Evolutionary conservation across 73 alveolate genomes (phyloP).

Genomic region (Tetrahymena elliotti): DNA sequence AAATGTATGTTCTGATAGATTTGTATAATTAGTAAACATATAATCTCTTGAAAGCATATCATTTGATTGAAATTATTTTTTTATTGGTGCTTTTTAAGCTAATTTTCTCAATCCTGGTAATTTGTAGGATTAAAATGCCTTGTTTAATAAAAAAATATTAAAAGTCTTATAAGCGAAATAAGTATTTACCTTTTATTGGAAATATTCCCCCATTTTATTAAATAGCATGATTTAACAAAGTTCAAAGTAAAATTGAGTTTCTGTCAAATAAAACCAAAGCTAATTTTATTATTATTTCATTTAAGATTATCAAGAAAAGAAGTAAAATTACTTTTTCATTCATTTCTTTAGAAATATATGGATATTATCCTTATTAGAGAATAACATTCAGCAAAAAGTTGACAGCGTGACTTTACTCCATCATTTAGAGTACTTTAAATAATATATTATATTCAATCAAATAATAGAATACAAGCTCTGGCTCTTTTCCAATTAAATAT

Average conservation of each 20-base stretch:
- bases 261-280: background rate
- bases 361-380: background rate
- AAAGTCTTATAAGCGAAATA: background rate
- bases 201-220: background rate
- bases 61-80: background rate
- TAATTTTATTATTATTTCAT: background rate
- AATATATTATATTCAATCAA: background rate
- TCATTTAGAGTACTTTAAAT: background rate
- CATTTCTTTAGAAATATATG: background rate
- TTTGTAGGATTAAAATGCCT: background rate
- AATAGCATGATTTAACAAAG: background rate
- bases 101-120: background rate
- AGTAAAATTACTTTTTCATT: background rate
- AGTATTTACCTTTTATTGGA: background rate
- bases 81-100: background rate
- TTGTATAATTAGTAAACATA: background rate
- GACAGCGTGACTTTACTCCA: background rate
- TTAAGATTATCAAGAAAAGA: background rate
- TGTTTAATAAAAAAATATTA: background rate
- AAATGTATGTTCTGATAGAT: background rate
- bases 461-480: background rate
- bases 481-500: background rate
- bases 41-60: background rate
- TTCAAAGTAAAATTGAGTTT: background rate
- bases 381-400: background rate